Evolutionary conservation across 1,284 basidiomycete species (phyloP).

Genomic region (Rhodotorula sp.): DNA sequence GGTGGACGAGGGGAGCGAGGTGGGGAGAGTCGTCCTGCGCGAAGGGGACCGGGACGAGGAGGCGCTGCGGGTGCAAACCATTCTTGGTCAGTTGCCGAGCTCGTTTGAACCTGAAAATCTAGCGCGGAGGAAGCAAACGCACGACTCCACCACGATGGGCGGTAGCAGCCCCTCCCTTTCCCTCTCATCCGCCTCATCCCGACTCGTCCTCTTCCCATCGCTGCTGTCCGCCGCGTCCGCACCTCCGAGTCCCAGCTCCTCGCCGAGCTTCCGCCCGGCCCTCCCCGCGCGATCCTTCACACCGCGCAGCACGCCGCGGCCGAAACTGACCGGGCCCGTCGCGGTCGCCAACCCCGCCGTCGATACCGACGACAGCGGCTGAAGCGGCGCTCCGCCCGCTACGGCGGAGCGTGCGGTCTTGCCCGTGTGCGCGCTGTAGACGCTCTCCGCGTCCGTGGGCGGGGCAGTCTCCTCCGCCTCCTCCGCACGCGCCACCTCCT

Average conservation of each 20-base stretch:
- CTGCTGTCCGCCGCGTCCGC: not conserved
- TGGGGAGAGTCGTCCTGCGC: too few species aligned
- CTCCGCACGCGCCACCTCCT: not conserved
- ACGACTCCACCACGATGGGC: not conserved
- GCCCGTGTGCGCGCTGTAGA: not conserved
- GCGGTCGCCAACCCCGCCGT: not conserved
- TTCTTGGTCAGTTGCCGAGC: not conserved
- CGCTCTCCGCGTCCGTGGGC: not conserved
- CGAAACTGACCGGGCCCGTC: not conserved
- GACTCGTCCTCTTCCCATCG: not conserved
- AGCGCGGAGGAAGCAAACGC: not conserved
- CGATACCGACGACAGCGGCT: not conserved
- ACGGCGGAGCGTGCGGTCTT: not conserved
- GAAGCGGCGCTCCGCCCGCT: not conserved
- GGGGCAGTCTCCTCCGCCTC: not conserved
- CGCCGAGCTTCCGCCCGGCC: slow-evolving; percentile 12
- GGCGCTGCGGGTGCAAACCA: not conserved
- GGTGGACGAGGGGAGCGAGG: not conserved
- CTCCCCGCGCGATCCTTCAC: slow-evolving; percentile 19
- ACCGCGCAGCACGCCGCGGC: slow-evolving; percentile 5
- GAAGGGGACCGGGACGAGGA: not conserved
- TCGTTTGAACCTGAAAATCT: too few species aligned
- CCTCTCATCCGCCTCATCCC: not conserved
- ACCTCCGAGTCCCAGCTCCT: not conserved
- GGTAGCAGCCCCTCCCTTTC: not conserved